Conservation (phyloP, 2,329 filamentous ascomycete genomes). For the Zymoseptoria crescenta region DNA sequence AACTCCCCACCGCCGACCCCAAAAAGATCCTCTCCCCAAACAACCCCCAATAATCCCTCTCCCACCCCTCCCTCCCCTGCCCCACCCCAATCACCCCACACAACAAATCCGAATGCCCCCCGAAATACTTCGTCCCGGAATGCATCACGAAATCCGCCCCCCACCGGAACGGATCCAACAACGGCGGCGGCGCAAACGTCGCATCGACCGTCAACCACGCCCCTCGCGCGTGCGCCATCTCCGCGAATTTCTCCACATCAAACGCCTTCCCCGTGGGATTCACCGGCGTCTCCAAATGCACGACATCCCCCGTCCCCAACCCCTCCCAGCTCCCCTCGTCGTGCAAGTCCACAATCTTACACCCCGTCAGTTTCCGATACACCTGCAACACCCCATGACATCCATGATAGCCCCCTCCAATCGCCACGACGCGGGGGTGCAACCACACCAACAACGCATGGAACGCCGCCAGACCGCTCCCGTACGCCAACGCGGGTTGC, state of each 20-base stretch:
- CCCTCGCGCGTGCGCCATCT: conserved; percentile 62
- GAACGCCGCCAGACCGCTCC: conserved; percentile 79
- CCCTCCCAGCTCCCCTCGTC: conserved; percentile 45
- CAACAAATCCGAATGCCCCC: conserved; percentile 88
- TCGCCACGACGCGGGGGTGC: conserved; percentile 74
- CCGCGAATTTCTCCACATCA: conserved; percentile 63
- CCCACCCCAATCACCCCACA: conserved; percentile 72
- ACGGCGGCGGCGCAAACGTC: conserved; percentile 84
- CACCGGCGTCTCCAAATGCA: conserved; percentile 88
- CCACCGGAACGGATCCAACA: conserved; percentile 75
- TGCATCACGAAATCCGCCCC: conserved; percentile 89
- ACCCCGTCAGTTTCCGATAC: conserved; percentile 65
- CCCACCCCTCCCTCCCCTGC: conserved; percentile 44
- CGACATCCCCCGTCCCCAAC: conserved; percentile 68
- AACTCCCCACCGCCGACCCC: conserved; percentile 75
- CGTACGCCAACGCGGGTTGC: conserved; percentile 66
- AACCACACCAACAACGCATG: conserved; percentile 78
- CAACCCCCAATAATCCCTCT: conserved; percentile 44
- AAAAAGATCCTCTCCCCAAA: conserved; percentile 64
- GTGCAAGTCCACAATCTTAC: conserved; percentile 61
- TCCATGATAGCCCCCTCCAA: conserved; percentile 84
- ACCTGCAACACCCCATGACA: conserved; percentile 78
- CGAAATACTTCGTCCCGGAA: conserved; percentile 90
- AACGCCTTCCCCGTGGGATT: conserved; percentile 83
- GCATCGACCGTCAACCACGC: conserved; percentile 77